A percentile compares a stretch with the other conserved stretches of the same genome.
Conservation (phyloP, 805 yeast species). For the Candida golubevii region DNA sequence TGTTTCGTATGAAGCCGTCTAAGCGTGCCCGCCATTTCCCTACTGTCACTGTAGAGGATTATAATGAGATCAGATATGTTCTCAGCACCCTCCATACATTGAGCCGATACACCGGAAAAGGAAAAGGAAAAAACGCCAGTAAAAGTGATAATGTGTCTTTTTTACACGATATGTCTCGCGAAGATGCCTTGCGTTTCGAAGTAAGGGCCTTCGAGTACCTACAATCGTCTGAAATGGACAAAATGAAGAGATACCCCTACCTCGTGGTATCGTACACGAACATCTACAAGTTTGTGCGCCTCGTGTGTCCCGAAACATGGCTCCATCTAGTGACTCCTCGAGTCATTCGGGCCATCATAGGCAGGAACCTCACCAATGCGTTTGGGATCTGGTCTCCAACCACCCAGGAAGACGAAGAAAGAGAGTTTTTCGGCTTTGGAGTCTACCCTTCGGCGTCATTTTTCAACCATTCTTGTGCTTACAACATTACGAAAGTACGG, state of each 20-base stretch:
- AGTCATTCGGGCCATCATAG: conserved; percentile 45
- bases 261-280: conserved; percentile 44
- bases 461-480: conserved; percentile 63
- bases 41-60: conserved; percentile 48
- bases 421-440: conserved; percentile 56
- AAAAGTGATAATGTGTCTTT: background rate
- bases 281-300: conserved; percentile 45
- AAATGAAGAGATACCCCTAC: conserved; percentile 43
- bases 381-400: conserved; percentile 61
- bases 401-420: conserved; percentile 37
- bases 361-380: conserved; percentile 61
- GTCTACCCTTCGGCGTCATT: conserved; percentile 61
- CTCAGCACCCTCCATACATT: conserved; percentile 19
- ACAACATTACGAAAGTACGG: conserved; percentile 45
- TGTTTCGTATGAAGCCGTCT: conserved; percentile 30
- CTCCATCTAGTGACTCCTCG: conserved; percentile 35
- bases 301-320: conserved; percentile 33
- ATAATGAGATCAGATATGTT: conserved; percentile 47
- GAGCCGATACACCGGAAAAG: conserved; percentile 8
- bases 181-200: conserved; percentile 17
- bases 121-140: too few species aligned
- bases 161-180: conserved; percentile 2
- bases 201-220: conserved; percentile 33
- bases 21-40: conserved; percentile 35
- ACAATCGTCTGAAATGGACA: conserved; percentile 50